Conservation (phyloP, 768 basidiomycete genomes). For the Termitomyces sp. region DNA sequence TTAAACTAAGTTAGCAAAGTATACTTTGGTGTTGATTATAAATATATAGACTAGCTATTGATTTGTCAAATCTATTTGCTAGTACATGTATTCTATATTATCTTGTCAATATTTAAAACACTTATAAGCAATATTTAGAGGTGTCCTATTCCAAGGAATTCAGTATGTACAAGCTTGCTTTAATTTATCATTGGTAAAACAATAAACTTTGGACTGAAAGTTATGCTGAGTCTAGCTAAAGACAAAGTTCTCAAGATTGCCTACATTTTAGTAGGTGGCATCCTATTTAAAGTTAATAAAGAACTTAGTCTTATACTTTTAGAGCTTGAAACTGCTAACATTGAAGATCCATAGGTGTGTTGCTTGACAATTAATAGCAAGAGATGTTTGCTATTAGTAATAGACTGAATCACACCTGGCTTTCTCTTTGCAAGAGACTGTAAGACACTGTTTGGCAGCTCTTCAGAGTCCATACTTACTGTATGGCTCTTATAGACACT, state of each 20-base stretch:
- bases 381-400: conserved; percentile 73
- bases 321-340: conserved; percentile 71
- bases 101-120: conserved; percentile 83
- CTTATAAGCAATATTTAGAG: conserved; percentile 37
- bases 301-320: conserved; percentile 65
- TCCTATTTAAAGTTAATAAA: conserved; percentile 64
- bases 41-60: conserved; percentile 85
- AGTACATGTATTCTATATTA: conserved; percentile 74
- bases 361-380: conserved; percentile 54
- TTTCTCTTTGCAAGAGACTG: conserved; percentile 84
- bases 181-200: conserved; percentile 99
- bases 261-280: conserved; percentile 44
- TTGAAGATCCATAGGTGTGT: conserved; percentile 65
- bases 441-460: conserved; percentile 75
- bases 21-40: conserved; percentile 93
- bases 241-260: conserved; percentile 50
- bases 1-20: background rate
- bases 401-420: conserved; percentile 77
- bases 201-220: conserved; percentile 77
- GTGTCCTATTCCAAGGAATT: background rate
- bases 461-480: conserved; percentile 84
- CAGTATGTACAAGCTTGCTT: conserved; percentile 76
- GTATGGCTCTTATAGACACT: conserved; percentile 93
- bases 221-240: conserved; percentile 58
- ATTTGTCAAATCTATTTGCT: background rate